Base-by-base conservation (phyloP, 1,139 yeast genomes). In the Kodamaea fungicola region DNA sequence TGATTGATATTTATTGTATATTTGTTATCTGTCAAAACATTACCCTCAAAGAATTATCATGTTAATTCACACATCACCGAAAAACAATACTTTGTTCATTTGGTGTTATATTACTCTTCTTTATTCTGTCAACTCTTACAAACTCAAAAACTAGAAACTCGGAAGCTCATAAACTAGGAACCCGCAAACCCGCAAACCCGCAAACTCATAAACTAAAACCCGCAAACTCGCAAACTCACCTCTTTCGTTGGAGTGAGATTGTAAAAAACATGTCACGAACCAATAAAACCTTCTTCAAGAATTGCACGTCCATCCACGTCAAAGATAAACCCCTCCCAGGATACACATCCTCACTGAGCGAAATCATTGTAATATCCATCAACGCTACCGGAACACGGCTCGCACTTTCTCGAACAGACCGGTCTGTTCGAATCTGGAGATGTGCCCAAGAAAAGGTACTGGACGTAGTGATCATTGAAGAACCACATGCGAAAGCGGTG, bases 351-450 rank as follows among this genome's bases (percentile, higher is more conserved):
- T 43, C 54, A 1, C 44, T 53, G 12, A 53, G 66, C 6, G 74
- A 69, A 39, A 58, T 70, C 30, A 57, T 63, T 12, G 39, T 47
- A 10, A 34, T 69, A 5, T 50, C 64, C 24, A 47, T 64, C 34
- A 76, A 75, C 45, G 44, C 52, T 8, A 55, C 67, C 1, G 82
- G 79, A 0, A 56, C 70, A 0, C 55, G 73, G 22, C 49, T 76
- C 10, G 76, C 75, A 2, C 62, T 63, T 31, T 59, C 77, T 7
- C 60, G 79, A 12, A 67, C 74, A 2, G 81, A 76, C 51, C 55
- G 57, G 31, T 59, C 75, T 1, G 42, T 78, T 7, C 57, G 75
- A 37, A 54, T 73, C 10, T 74, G 79, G 75, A 61, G 59, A 39
- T 52, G 60, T 32, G 34, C 44, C 2, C 59, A 52, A 21, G 71